phyloP scores from a whole-genome alignment of 371 early-diverging fungal species.

The Mortierella sp. region DNA sequence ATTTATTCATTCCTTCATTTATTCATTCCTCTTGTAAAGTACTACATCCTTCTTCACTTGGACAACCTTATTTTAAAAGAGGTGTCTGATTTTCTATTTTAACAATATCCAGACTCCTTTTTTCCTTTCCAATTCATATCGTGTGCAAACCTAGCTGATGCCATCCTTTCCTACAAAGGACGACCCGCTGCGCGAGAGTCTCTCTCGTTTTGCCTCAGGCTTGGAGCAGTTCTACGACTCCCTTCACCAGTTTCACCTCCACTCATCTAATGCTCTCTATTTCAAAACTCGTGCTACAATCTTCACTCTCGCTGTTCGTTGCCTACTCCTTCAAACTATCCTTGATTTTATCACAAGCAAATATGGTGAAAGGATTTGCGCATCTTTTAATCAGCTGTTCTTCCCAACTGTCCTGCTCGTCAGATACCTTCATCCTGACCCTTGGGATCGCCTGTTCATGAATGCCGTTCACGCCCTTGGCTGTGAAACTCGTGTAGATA shows the following conservation, averaged over 20 bases:
- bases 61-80: not conserved
- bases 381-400: conserved; percentile 37
- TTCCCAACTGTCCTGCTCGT: conserved; percentile 36
- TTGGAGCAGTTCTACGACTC: conserved; percentile 42
- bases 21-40: not conserved
- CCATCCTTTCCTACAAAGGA: conserved; percentile 2
- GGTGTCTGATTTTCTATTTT: no score
- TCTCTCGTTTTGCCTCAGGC: conserved; percentile 46
- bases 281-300: conserved; percentile 11
- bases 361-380: conserved; percentile 19
- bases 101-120: no score
- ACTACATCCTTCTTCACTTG: not conserved
- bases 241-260: conserved; percentile 14
- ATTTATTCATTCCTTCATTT: not conserved
- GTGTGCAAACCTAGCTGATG: not conserved
- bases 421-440: conserved; percentile 33
- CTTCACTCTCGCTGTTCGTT: conserved; percentile 25
- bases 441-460: conserved; percentile 47
- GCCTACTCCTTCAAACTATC: conserved; percentile 29
- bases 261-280: conserved; percentile 2
- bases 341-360: conserved; percentile 19
- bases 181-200: conserved; percentile 22
- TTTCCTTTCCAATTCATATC: no score
- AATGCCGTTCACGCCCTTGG: conserved; percentile 20
- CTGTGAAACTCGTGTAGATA: conserved; percentile 37